These are phyloP conservation scores for Rosa hybrid DNA, from an alignment of 331 rosid genomes.

Conservation along the genomic window DNA sequence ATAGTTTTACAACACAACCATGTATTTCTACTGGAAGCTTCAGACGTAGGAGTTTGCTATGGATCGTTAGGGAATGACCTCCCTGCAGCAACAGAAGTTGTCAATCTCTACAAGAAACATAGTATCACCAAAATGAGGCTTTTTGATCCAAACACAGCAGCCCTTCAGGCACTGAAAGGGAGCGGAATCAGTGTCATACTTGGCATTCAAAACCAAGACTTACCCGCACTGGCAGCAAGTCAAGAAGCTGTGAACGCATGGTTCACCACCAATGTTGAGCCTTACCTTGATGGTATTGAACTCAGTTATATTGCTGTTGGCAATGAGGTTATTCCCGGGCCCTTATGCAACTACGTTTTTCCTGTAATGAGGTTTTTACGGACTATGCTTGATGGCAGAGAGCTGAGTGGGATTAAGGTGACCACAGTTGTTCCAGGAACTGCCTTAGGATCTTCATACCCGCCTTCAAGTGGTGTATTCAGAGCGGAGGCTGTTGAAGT, in stretches of 20 bases:
- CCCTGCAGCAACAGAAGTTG: constrained; percentile 19
- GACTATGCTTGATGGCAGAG: background rate
- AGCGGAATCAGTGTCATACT: background rate
- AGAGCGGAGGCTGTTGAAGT: background rate
- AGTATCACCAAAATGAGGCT: constrained; percentile 16
- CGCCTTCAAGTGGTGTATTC: constrained; percentile 27
- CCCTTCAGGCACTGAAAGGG: constrained; percentile 14
- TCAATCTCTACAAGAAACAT: constrained; percentile 5
- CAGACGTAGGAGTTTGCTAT: constrained; percentile 17
- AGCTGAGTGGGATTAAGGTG: background rate
- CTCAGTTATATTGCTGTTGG: constrained; percentile 30
- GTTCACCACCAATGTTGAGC: constrained; percentile 24
- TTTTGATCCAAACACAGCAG: background rate
- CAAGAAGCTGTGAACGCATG: constrained; percentile 3
- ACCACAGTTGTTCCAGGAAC: constrained; percentile 21
- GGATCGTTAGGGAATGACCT: constrained; percentile 30
- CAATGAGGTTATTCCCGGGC: constrained; percentile 23
- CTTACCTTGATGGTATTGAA: background rate
- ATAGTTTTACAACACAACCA: too few relatives aligned
- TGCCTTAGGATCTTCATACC: background rate
- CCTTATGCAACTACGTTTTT: background rate
- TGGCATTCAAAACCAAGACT: constrained; percentile 9
- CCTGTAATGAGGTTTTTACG: constrained; percentile 18
- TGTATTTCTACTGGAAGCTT: constrained; percentile 1
- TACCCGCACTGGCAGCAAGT: background rate